A percentile compares a stretch with the other conserved stretches of the same genome.
phyloP scores from a whole-genome alignment of 1,139 yeast genomes.

The Candida anutae region DNA sequence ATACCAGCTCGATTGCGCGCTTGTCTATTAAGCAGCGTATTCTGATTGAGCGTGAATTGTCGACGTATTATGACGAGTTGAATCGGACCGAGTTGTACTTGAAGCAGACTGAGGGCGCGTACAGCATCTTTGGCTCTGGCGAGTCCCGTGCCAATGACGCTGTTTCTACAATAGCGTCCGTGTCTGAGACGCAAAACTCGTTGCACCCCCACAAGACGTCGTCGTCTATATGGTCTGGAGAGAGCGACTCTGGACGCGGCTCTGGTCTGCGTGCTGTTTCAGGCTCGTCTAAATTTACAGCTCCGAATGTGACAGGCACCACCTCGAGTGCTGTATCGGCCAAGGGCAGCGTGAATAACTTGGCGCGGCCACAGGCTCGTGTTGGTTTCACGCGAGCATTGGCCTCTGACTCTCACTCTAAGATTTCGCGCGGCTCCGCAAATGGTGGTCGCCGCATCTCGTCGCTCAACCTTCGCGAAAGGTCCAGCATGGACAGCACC shows the following conservation, averaged over 20 bases:
- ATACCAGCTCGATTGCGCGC: constrained; percentile 24
- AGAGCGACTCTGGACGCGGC: constrained; percentile 18
- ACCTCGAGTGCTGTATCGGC: not conserved
- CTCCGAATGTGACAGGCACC: not conserved
- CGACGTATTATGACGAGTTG: constrained; percentile 35
- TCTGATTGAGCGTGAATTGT: constrained; percentile 36
- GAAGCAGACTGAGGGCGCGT: constrained; percentile 14
- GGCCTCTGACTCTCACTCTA: constrained; percentile 21
- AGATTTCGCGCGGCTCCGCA: constrained; percentile 15
- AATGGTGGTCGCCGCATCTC: constrained; percentile 18
- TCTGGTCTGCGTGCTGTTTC: constrained; percentile 6
- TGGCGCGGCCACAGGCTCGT: constrained; percentile 9
- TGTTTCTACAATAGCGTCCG: constrained; percentile 1
- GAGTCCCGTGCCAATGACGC: constrained; percentile 3
- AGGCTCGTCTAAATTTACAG: too few relatives aligned
- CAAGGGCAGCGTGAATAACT: not conserved
- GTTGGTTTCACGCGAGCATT: constrained; percentile 42
- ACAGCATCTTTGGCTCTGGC: not conserved
- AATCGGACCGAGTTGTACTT: constrained; percentile 31
- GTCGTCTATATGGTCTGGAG: constrained; percentile 35
- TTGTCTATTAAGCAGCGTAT: constrained; percentile 34
- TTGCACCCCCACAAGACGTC: constrained; percentile 18
- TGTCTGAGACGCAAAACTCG: not conserved
- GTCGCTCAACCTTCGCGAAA: too few relatives aligned
- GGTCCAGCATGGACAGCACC: constrained; percentile 3